Base-by-base conservation (phyloP, 1,284 basidiomycete species). In the Paramarasmius palmivorus region DNA sequence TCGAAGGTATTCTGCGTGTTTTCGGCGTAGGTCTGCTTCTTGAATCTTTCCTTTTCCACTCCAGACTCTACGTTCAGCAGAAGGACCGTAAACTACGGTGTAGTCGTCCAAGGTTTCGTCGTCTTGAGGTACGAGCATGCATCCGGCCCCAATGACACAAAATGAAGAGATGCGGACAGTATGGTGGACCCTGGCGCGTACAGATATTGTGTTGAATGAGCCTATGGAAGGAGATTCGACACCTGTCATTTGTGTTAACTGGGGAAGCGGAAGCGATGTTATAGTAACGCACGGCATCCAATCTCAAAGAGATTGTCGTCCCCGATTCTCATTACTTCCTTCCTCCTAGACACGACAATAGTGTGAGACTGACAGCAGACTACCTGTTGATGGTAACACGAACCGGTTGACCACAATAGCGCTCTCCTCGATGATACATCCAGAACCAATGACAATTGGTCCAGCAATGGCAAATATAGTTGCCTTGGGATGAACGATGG, bases 231-330 rank as follows among this genome's bases (percentile, higher is more conserved):
- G 87, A 10, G 84, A 89, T 72, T 97, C 95, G 46, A 97, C 81
- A 34, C 92, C 92, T 93, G 63, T 52, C 10, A 6, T 3, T 15
- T 19, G 39, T 15, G 25, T 39, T 53, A 37, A 39, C 26, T 51
- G 32, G 50, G 42, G 36, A 32, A 57, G 9, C 3, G 45, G 37
- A 26, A 47, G 29, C 49, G 29, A 44, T n/a, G 40, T 45, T 49
- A 26, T 15, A 15, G 56, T 47, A 3, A 83, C 90, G 61, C 64
- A 91, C 93, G 86, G 68, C 88, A 93, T 9, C 89, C 92, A 47
- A 96, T 93, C 73, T 97, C 93, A 65, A 99, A 96, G 49, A 94
- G 75, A 68, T 98, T 98, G 54, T 90, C 83, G 65, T 95, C 87
- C 10, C 96, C 96, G 49, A 99, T 93, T 17, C 83, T 78, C 87